Percentiles rank a stretch among this genome's conserved stretches.
These are phyloP conservation scores for Teratosphaeria pseudoeucalypti DNA, from an alignment of 2,329 filamentous ascomycete genomes.

Conservation along the genomic window DNA sequence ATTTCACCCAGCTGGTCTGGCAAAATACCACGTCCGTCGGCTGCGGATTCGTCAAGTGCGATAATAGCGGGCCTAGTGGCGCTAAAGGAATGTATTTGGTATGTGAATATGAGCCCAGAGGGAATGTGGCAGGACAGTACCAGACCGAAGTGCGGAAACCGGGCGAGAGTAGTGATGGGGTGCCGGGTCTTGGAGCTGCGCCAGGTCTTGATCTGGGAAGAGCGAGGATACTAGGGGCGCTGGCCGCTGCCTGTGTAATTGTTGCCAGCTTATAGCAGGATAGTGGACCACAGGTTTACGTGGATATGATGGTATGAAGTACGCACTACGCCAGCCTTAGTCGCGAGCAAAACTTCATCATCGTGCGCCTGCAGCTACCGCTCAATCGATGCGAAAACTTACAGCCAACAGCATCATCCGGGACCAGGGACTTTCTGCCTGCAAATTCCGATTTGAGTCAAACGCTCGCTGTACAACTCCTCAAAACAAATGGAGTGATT, in stretches of 20 bases:
- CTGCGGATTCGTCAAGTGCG: constrained; percentile 18
- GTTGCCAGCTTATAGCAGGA: constrained; percentile 1
- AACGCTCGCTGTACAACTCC: not conserved
- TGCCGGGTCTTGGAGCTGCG: constrained; percentile 11
- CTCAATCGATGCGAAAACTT: not conserved
- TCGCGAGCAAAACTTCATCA: not conserved
- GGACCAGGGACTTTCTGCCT: not conserved
- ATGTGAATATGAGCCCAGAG: constrained; percentile 30
- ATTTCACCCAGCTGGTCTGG: constrained; percentile 28
- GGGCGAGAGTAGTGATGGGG: constrained; percentile 13
- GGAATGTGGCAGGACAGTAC: constrained; percentile 28
- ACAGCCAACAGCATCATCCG: not conserved
- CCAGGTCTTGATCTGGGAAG: not conserved
- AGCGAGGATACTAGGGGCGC: constrained; percentile 3
- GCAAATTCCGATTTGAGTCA: not conserved
- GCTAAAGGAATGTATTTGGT: constrained; percentile 22
- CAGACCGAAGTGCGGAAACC: constrained; percentile 23
- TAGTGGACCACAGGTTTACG: not conserved
- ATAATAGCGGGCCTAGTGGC: constrained; percentile 8
- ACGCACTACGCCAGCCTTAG: not conserved
- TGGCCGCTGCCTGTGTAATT: constrained; percentile 8
- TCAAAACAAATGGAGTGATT: not conserved
- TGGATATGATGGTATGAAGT: not conserved
- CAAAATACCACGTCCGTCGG: constrained; percentile 21
- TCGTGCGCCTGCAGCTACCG: not conserved